Conservation (phyloP, 2,329 filamentous ascomycete species). For the Penicillium decumbens region DNA sequence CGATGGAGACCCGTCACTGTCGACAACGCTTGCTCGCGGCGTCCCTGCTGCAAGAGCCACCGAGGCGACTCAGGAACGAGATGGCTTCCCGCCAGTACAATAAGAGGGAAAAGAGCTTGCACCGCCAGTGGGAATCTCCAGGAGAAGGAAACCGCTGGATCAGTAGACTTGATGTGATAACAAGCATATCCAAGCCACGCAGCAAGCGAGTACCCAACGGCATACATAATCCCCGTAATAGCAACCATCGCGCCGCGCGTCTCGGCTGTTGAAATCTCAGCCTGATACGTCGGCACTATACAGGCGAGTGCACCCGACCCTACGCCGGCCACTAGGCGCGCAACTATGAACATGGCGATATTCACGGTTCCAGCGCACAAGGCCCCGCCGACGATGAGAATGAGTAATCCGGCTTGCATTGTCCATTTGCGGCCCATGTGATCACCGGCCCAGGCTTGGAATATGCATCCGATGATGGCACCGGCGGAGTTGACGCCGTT, state of each 20-base stretch:
- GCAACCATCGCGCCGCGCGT: slow-evolving; percentile 41
- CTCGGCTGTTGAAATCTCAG: slow-evolving; percentile 39
- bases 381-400: slow-evolving; percentile 40
- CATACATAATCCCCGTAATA: slow-evolving; percentile 42
- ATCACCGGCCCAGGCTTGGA: slow-evolving; percentile 41
- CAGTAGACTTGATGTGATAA: slow-evolving; percentile 34
- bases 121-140: slow-evolving; percentile 48
- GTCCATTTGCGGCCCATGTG: slow-evolving; percentile 33
- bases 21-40: slow-evolving; percentile 37
- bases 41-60: slow-evolving; percentile 44
- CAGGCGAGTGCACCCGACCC: slow-evolving; percentile 35
- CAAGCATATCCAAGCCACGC: slow-evolving; percentile 43
- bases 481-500: slow-evolving; percentile 46
- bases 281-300: slow-evolving; percentile 30
- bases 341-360: slow-evolving; percentile 42
- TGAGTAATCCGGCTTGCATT: slow-evolving; percentile 21
- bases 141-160: slow-evolving; percentile 32
- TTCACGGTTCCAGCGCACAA: slow-evolving; percentile 37
- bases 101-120: slow-evolving; percentile 39
- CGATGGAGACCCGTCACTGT: slow-evolving; percentile 37
- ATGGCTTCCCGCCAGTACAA: slow-evolving; percentile 38
- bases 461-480: slow-evolving; percentile 36
- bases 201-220: slow-evolving; percentile 39
- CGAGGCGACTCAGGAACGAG: slow-evolving; percentile 44
- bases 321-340: slow-evolving; percentile 37